Conservation (phyloP, 2,329 filamentous ascomycete genomes). For the Lojkania enalia region DNA sequence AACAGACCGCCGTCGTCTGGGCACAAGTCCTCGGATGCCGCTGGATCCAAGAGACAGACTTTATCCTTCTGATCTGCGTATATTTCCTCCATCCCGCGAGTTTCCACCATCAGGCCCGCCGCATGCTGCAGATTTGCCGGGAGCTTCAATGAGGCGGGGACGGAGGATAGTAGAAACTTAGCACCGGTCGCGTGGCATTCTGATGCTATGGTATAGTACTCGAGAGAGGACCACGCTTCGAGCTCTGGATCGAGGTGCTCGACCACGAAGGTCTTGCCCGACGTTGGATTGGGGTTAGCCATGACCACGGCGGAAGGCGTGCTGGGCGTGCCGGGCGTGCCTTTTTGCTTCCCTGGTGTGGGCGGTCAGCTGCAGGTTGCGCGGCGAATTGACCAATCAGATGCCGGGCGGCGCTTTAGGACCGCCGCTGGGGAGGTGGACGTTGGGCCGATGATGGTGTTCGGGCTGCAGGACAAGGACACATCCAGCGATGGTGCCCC, state of each 20-base stretch:
- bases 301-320: constrained; percentile 25
- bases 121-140: constrained; percentile 61
- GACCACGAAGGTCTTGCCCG: constrained; percentile 79
- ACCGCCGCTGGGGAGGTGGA: constrained; percentile 2
- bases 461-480: constrained; percentile 12
- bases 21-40: constrained; percentile 76
- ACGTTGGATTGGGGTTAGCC: constrained; percentile 23
- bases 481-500: constrained; percentile 1
- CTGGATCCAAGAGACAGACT: constrained; percentile 88
- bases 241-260: constrained; percentile 96
- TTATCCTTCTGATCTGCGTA: constrained; percentile 72
- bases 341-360: constrained; percentile 23
- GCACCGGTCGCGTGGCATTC: constrained; percentile 72
- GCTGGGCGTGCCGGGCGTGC: constrained; percentile 17
- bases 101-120: constrained; percentile 71
- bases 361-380: constrained; percentile 21
- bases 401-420: constrained; percentile 13
- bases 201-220: constrained; percentile 84
- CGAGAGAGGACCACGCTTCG: constrained; percentile 89
- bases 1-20: constrained; percentile 83
- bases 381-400: constrained; percentile 29
- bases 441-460: constrained; percentile 12
- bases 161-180: constrained; percentile 79
- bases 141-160: constrained; percentile 67
- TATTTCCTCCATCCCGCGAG: constrained; percentile 78